Evolutionary conservation across 306 rosid genomes (phyloP).

Genomic region (Prunus dulcis): DNA sequence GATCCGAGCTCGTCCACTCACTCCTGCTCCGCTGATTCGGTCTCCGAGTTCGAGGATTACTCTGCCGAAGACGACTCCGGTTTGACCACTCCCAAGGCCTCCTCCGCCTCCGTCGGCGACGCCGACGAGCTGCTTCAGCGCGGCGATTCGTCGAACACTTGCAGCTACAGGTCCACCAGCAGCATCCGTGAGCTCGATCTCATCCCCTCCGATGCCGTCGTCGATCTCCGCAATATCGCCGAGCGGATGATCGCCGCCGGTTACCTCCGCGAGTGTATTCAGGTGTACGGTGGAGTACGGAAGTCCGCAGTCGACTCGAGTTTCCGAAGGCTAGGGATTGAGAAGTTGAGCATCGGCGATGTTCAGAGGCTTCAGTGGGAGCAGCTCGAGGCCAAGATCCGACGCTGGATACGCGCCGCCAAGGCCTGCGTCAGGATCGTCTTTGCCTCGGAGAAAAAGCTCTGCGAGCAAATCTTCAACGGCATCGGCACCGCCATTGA

Average conservation of each 20-base stretch:
- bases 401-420: constrained; percentile 88
- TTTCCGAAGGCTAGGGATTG: constrained; percentile 67
- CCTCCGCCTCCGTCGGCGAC: background rate
- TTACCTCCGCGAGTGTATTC: constrained; percentile 80
- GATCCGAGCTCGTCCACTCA: constrained; percentile 49
- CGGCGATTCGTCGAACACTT: constrained; percentile 19
- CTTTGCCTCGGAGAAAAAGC: constrained; percentile 84
- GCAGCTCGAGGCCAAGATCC: constrained; percentile 78
- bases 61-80: background rate
- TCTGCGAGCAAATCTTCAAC: constrained; percentile 82
- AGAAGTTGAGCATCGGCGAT: constrained; percentile 89
- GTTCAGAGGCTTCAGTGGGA: constrained; percentile 93
- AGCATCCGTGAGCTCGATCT: constrained; percentile 97
- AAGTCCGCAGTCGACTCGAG: constrained; percentile 77
- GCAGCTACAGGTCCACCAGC: constrained; percentile 64
- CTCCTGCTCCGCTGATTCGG: constrained; percentile 6
- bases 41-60: constrained; percentile 10
- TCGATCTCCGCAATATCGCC: constrained; percentile 76
- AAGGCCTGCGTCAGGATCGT: constrained; percentile 72
- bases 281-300: constrained; percentile 86
- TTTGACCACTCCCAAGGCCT: constrained; percentile 19
- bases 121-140: constrained; percentile 42
- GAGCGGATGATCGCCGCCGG: constrained; percentile 91
- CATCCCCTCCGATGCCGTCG: constrained; percentile 65
- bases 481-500: constrained; percentile 75